Conservation (phyloP, 768 basidiomycete species). For the Trametes maxima region DNA sequence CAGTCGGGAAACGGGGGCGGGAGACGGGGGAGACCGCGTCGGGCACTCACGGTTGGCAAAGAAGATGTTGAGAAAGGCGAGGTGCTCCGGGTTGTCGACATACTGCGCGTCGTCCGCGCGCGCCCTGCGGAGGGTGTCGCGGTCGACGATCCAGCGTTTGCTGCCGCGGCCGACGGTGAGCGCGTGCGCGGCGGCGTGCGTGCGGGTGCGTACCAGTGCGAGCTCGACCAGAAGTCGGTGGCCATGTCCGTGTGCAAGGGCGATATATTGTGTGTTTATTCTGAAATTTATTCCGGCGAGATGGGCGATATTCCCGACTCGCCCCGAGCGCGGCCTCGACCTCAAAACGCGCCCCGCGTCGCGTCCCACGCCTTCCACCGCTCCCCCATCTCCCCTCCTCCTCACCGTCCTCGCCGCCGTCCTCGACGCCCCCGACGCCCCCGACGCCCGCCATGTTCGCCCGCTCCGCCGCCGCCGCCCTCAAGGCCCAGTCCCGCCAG, state of each 20-base stretch:
- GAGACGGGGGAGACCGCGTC: not conserved
- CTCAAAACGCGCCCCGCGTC: conserved; percentile 19
- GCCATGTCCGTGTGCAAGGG: conserved; percentile 56
- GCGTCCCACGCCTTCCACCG: conserved; percentile 12
- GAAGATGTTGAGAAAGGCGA: conserved; percentile 85
- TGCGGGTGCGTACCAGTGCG: conserved; percentile 68
- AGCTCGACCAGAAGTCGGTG: conserved; percentile 90
- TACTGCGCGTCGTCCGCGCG: conserved; percentile 77
- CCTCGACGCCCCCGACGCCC: conserved; percentile 13
- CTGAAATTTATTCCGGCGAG: not conserved
- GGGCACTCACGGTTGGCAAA: conserved; percentile 73
- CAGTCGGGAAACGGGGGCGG: not conserved
- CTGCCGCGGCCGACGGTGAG: conserved; percentile 44
- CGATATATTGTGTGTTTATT: no score
- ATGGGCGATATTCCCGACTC: conserved; percentile 12
- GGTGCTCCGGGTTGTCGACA: conserved; percentile 72
- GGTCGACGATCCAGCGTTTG: conserved; percentile 91
- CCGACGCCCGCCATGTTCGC: conserved; percentile 56
- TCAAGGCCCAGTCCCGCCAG: conserved; percentile 57
- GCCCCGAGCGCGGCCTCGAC: conserved; percentile 7
- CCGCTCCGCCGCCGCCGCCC: conserved; percentile 60
- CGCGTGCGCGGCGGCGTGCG: conserved; percentile 20
- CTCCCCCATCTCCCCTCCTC: conserved; percentile 4
- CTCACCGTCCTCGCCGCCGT: conserved; percentile 10
- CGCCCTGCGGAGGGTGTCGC: conserved; percentile 72